Base-by-base conservation (phyloP, 2,329 filamentous ascomycete genomes). In the Mollisia scopiformis region DNA sequence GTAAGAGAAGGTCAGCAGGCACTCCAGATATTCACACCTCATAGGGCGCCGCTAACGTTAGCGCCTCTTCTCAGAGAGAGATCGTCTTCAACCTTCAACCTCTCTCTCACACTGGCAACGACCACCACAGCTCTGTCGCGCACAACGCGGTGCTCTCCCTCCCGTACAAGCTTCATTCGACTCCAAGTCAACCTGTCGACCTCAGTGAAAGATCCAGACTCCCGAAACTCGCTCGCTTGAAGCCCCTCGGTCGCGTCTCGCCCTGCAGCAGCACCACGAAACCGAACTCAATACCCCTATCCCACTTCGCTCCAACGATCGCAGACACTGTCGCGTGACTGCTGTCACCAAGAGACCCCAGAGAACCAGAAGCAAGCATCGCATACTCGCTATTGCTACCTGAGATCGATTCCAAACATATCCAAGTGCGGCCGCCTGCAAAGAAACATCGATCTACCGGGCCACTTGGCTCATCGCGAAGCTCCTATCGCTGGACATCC, bases 231-330 rank as follows among this genome's bases (percentile, higher is more conserved):
- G 55, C 63, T 55, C 64, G 47, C 64, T 59, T 60, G 54, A 58
- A 51, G 39, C 33, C 53, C 62, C 62, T 58, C 59, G 59, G 65
- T 69, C 68, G 68, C 66, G 64, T 68, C 61, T 64, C 65, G 65
- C 68, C 62, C 62, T 62, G 57, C 55, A 57, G 55, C 58, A 55
- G 13, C 14, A 5, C 27, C 7, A 27, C 43, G 50, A 51, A 54
- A 52, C 55, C 56, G 52, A 59, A 55, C 53, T 27, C 55, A 51
- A 33, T 23, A 41, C 53, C 52, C 53, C 31, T 4, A 43, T 53
- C 51, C 46, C 55, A 56, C 46, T 59, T 58, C 52, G 43, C 35
- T 55, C 35, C 16, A 27, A 21, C 11, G 4, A 23, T 54, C 27
- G 43, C 19, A 51, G 25, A 25, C 43, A 35, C 21, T 31, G 55